A percentile compares a stretch with the other conserved stretches of the same genome.
phyloP scores from a whole-genome alignment of 352 stramenopile genomes.

The Globisporangium emineosum region DNA sequence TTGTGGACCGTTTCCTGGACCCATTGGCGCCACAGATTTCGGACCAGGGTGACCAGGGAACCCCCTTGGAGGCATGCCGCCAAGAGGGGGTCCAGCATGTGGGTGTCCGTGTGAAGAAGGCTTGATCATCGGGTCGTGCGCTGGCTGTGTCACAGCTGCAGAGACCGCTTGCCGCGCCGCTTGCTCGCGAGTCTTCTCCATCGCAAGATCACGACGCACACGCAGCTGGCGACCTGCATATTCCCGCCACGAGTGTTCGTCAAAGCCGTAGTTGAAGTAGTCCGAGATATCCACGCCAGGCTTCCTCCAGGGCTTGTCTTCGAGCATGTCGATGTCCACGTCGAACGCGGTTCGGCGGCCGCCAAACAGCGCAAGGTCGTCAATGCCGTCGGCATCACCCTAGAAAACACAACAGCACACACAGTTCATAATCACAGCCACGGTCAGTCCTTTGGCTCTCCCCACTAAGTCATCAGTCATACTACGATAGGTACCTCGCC shows the following conservation, averaged over 20 bases:
- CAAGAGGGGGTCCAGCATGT: slow-evolving; percentile 9
- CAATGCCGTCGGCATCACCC: slow-evolving; percentile 37
- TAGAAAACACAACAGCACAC: neutral
- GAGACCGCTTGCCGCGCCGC: slow-evolving; percentile 72
- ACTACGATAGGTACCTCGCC: slow-evolving; percentile 17
- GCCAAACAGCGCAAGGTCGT: slow-evolving; percentile 79
- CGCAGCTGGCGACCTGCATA: slow-evolving; percentile 80
- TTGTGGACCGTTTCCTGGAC: slow-evolving; percentile 8
- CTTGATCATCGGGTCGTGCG: slow-evolving; percentile 22
- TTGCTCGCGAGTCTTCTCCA: slow-evolving; percentile 79
- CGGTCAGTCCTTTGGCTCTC: neutral
- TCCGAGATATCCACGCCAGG: slow-evolving; percentile 90
- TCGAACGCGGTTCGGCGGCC: slow-evolving; percentile 88
- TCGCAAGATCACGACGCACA: slow-evolving; percentile 58
- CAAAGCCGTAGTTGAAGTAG: slow-evolving; percentile 94
- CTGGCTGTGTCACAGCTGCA: slow-evolving; percentile 41
- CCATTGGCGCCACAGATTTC: slow-evolving; percentile 5
- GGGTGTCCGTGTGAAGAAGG: neutral
- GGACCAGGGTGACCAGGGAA: slow-evolving; percentile 10
- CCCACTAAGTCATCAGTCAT: neutral
- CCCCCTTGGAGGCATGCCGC: slow-evolving; percentile 27
- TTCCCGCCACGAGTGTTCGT: slow-evolving; percentile 84
- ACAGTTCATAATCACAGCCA: neutral
- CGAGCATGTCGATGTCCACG: slow-evolving; percentile 90
- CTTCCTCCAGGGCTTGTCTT: slow-evolving; percentile 90